These are phyloP conservation scores for Amanita rimosa DNA, from an alignment of 768 basidiomycete genomes.

Conservation along the genomic window DNA sequence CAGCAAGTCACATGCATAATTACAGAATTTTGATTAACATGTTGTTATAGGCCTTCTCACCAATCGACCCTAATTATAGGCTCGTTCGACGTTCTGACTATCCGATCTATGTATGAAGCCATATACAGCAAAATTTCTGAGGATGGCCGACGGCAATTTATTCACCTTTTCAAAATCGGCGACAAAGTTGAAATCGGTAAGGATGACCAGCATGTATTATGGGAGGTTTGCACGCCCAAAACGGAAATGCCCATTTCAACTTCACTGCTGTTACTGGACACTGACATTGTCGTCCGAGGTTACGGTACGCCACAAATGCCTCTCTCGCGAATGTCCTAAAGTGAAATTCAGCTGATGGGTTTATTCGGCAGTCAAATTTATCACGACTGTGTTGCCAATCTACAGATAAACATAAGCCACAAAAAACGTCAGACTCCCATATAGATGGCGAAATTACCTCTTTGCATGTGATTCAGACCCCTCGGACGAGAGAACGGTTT, in stretches of 20 bases:
- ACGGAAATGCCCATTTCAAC: constrained; percentile 18
- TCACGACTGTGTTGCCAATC: constrained; percentile 22
- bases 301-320: constrained; percentile 34
- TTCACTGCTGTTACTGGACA: constrained; percentile 41
- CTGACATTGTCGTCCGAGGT: constrained; percentile 50
- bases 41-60: constrained; percentile 13
- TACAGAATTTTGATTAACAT: background rate
- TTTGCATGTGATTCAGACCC: constrained; percentile 46
- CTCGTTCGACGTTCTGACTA: constrained; percentile 13
- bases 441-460: constrained; percentile 36
- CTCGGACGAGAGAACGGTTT: constrained; percentile 45
- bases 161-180: constrained; percentile 1
- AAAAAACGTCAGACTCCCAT: constrained; percentile 31
- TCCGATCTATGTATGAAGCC: constrained; percentile 11
- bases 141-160: constrained; percentile 11
- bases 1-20: background rate
- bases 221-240: background rate
- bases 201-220: background rate
- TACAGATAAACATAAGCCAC: constrained; percentile 15
- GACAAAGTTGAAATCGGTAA: background rate
- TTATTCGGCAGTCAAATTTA: constrained; percentile 34
- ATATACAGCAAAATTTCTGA: constrained; percentile 9
- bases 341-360: constrained; percentile 37
- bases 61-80: constrained; percentile 11
- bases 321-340: background rate